Evolutionary conservation across 2,329 filamentous ascomycete genomes (phyloP), one percentile per base, ranked within the genome.

Genomic region (Aquanectria penicillioides): DNA sequence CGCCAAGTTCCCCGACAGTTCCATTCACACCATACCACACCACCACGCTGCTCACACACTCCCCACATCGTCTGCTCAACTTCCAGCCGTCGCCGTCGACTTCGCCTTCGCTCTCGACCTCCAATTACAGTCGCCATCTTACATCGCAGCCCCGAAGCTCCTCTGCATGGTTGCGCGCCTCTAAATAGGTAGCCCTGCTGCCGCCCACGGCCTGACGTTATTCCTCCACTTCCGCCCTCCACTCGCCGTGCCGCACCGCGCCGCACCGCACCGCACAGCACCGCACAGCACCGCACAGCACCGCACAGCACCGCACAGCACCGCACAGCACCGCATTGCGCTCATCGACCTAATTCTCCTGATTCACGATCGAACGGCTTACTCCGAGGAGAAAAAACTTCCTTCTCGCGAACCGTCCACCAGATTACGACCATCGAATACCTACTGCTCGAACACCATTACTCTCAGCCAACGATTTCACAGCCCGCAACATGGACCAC

Each of bases 401-500:
- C 25, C 18, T 15, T 20, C 11, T 34, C 55, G n/a, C 11, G 29
- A 33, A 18, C 18, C 22, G 25, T 18, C 12, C 15, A 3, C 33
- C 17, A 17, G 12, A 17, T 17, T 15, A 28, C 33, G 46, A 50
- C 33, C 41, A 36, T 44, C 17, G 15, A 20, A 37, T 38, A 56
- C n/a, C 48, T 25, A 61, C 25, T 8, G 31, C 28, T 46, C 33
- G 41, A 29, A 37, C 23, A 28, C 17, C 12, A 57, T 26, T 44
- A 17, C 31, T 18, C 11, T 10, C 28, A 23, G 44, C 36, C 13
- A 34, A 22, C 44, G 29, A 26, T 37, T 22, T 17, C 22, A 13
- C 29, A n/a, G 33, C 48, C 20, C 41, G 43, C 55, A 63, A 55
- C 57, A 76, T 76, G 74, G 72, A 86, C 66, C 82, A 80, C 62